Percentiles rank a stretch among this genome's conserved stretches.
Evolutionary conservation across 1,284 basidiomycete species (phyloP).

Genomic region (Rhodotorula mucilaginosa): DNA sequence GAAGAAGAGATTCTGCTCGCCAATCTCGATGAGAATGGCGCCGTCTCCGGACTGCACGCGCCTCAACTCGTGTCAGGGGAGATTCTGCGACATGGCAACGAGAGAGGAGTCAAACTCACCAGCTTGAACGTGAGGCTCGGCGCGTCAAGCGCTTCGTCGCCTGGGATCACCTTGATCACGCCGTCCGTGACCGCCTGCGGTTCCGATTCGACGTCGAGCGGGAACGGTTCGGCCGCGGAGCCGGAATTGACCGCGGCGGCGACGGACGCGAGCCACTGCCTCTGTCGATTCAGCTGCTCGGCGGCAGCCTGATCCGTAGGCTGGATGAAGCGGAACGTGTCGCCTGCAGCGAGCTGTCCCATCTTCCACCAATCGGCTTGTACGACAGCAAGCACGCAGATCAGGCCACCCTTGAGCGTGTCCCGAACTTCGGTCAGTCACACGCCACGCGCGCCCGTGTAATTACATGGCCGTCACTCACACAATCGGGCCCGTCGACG

Average conservation of each 20-base stretch:
- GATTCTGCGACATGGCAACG: too few relatives aligned
- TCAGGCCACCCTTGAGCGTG: constrained; percentile 3
- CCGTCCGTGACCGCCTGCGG: background rate
- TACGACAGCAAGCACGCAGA: constrained; percentile 50
- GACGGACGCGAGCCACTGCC: constrained; percentile 44
- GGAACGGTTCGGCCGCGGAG: background rate
- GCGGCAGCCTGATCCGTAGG: constrained; percentile 54
- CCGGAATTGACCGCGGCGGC: constrained; percentile 38
- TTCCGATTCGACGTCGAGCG: background rate
- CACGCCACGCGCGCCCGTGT: constrained; percentile 49
- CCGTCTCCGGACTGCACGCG: constrained; percentile 57
- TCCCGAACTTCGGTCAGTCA: background rate
- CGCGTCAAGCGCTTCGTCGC: background rate
- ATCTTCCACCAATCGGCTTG: constrained; percentile 58
- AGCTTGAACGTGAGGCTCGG: constrained; percentile 14
- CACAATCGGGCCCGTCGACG: constrained; percentile 61
- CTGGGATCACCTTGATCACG: constrained; percentile 16
- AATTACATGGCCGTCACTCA: constrained; percentile 13
- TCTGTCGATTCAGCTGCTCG: constrained; percentile 43
- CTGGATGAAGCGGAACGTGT: constrained; percentile 54
- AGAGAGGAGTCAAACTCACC: background rate
- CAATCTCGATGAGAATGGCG: constrained; percentile 62
- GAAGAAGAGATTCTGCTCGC: constrained; percentile 56
- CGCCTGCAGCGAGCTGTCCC: constrained; percentile 61
- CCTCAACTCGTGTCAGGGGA: background rate